phyloP scores from a whole-genome alignment of 2,329 filamentous ascomycete species.

The Chrysoporthe deuterocubensis region DNA sequence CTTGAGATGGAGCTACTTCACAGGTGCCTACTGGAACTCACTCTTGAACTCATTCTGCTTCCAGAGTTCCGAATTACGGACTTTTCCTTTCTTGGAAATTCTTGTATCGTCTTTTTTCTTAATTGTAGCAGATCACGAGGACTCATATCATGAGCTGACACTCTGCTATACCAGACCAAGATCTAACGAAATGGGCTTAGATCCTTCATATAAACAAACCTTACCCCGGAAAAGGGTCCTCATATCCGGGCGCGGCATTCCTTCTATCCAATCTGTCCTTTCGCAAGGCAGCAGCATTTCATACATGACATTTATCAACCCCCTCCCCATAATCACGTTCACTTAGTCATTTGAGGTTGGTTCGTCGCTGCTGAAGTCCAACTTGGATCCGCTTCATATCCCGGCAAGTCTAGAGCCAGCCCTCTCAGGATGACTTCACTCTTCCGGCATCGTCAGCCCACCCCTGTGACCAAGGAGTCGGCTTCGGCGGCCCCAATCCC shows the following conservation, averaged over 20 bases:
- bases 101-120: not conserved
- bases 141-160: not conserved
- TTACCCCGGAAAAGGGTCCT: conserved; percentile 3
- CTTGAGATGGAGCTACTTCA: not conserved
- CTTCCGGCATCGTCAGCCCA: not conserved
- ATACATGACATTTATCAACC: not conserved
- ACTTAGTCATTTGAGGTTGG: too few species aligned
- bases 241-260: not conserved
- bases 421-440: conserved; percentile 10
- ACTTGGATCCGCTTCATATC: too few species aligned
- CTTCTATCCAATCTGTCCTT: conserved; percentile 13
- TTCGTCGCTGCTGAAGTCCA: not conserved
- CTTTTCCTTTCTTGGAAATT: not conserved
- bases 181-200: not conserved
- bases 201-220: not conserved
- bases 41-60: not conserved
- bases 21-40: not conserved
- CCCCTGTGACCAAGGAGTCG: not conserved
- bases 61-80: not conserved
- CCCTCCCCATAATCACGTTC: not conserved
- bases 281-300: conserved; percentile 23
- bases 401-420: not conserved
- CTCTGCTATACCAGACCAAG: not conserved
- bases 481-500: not conserved
- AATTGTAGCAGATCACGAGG: not conserved